A percentile compares a stretch with the other conserved stretches of the same genome.
phyloP scores from a whole-genome alignment of 2,329 filamentous ascomycete species.

The Zymoseptoria brevis region DNA sequence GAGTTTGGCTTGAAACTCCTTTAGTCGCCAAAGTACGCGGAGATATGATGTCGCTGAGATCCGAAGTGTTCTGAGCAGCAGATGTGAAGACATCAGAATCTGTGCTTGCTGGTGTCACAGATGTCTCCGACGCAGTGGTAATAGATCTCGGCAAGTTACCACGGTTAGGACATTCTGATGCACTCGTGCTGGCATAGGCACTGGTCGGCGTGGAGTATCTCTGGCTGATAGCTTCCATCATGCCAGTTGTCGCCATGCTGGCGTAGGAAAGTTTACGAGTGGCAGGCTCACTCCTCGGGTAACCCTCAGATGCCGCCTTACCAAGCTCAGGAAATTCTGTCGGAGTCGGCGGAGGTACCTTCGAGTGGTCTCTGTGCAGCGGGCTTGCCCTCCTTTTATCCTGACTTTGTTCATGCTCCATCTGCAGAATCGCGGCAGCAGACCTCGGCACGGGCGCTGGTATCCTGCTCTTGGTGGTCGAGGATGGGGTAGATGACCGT shows the following conservation, averaged over 20 bases:
- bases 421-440: background rate
- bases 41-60: background rate
- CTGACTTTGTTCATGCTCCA: background rate
- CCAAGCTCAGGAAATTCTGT: constrained; percentile 18
- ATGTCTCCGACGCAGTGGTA: background rate
- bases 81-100: background rate
- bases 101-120: background rate
- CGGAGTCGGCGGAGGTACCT: constrained; percentile 5
- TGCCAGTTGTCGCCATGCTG: constrained; percentile 4
- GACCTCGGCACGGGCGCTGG: background rate
- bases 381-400: background rate
- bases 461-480: background rate
- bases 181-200: background rate
- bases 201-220: background rate
- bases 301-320: background rate
- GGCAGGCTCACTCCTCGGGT: background rate
- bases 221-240: constrained; percentile 1
- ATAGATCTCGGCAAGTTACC: background rate
- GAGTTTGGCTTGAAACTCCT: background rate
- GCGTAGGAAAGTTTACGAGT: constrained; percentile 15
- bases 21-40: background rate
- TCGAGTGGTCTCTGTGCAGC: background rate
- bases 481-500: background rate
- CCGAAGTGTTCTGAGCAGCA: background rate
- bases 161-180: background rate